Evolutionary conservation across 2,329 filamentous ascomycete genomes (phyloP).

Genomic region (Aspergillus awamori): DNA sequence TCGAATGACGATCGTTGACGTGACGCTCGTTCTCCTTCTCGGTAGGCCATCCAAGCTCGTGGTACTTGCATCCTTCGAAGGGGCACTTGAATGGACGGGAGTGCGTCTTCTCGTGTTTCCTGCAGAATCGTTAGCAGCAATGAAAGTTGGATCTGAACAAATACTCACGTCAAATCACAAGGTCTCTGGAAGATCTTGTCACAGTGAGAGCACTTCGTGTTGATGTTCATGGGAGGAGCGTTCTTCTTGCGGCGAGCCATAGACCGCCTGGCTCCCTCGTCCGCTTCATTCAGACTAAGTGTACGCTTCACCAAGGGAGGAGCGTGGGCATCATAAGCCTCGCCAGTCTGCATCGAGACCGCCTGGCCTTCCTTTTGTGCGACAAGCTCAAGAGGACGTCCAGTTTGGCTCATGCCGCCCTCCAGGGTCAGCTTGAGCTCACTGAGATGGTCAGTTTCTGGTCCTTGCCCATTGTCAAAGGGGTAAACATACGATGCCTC

Average conservation of each 20-base stretch:
- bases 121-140: constrained; percentile 22
- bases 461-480: constrained; percentile 48
- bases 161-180: constrained; percentile 77
- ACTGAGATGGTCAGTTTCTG: constrained; percentile 45
- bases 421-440: constrained; percentile 73
- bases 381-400: constrained; percentile 80
- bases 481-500: constrained; percentile 33
- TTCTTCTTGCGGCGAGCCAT: constrained; percentile 98
- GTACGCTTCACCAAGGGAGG: constrained; percentile 55
- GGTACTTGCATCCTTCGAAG: constrained; percentile 81
- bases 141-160: background rate
- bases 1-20: constrained; percentile 92
- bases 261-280: constrained; percentile 83
- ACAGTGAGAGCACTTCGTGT: constrained; percentile 80
- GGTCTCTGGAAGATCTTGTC: constrained; percentile 92
- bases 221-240: constrained; percentile 78
- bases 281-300: constrained; percentile 60
- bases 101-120: constrained; percentile 96
- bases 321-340: constrained; percentile 58
- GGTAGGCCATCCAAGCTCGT: constrained; percentile 88
- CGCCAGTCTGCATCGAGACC: constrained; percentile 74
- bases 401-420: constrained; percentile 79
- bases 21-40: constrained; percentile 98
- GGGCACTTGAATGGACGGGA: constrained; percentile 95
- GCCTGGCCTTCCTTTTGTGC: constrained; percentile 78